Evolutionary conservation across 129 eudicot genomes (phyloP), one percentile per base, ranked within the genome.

Genomic region (Sambucus nigra): DNA sequence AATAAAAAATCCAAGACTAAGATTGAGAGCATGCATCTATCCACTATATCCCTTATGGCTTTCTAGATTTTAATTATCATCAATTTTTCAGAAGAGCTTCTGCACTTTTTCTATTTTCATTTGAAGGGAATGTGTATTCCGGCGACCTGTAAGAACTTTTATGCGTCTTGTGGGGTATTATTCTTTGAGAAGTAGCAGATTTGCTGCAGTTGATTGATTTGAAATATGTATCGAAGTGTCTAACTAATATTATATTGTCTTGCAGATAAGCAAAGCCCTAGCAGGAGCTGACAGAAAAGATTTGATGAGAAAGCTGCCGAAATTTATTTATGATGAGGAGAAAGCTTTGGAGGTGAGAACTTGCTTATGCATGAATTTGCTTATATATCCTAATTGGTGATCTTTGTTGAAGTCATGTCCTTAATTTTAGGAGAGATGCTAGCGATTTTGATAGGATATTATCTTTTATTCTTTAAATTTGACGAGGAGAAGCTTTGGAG

Each of bases 401-500:
- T n/a, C n/a, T n/a, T n/a, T n/a, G n/a, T n/a, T n/a, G n/a, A n/a
- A n/a, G n/a, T n/a, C n/a, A n/a, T n/a, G n/a, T n/a, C n/a, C n/a
- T n/a, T n/a, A n/a, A n/a, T n/a, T n/a, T n/a, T n/a, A n/a, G n/a
- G n/a, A n/a, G n/a, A n/a, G n/a, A n/a, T n/a, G n/a, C n/a, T n/a
- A n/a, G n/a, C n/a, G n/a, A n/a, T n/a, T n/a, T n/a, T n/a, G n/a
- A n/a, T n/a, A n/a, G n/a, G n/a, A n/a, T n/a, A n/a, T n/a, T n/a
- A n/a, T n/a, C n/a, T n/a, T n/a, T n/a, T n/a, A n/a, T n/a, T n/a
- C n/a, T n/a, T n/a, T n/a, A n/a, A n/a, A n/a, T n/a, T n/a, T 22
- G 92, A 82, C 68, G 92, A 82, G 67, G 92, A 82, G 69, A 82
- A 82, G 86, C 85, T 47, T 71, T 82, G 72, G 92, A 82, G 85